A percentile compares a stretch with the other conserved stretches of the same genome.
Evolutionary conservation across 768 basidiomycete species (phyloP).

Genomic region (Mycena filopes): DNA sequence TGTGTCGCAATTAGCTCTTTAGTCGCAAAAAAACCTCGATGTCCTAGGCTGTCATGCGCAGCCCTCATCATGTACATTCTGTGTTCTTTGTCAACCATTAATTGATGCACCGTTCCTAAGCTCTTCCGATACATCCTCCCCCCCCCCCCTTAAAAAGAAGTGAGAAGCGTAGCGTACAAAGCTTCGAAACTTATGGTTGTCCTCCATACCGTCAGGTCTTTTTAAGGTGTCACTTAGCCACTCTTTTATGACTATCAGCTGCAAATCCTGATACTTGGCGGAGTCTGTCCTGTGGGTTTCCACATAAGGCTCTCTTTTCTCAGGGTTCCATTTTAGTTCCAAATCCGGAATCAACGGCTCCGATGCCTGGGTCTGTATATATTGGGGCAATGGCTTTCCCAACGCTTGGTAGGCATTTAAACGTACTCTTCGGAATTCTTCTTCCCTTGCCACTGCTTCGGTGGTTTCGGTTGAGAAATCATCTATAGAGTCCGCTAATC

Average conservation of each 20-base stretch:
- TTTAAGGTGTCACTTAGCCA: not conserved
- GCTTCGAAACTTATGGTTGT: not conserved
- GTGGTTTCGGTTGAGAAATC: not conserved
- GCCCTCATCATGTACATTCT: not conserved
- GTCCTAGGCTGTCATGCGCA: not conserved
- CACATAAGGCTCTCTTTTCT: not conserved
- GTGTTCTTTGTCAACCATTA: not conserved
- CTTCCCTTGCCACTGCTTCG: not conserved
- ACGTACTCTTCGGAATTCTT: not conserved
- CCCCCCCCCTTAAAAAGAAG: constrained; percentile 2
- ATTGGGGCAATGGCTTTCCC: not conserved
- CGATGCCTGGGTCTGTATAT: not conserved
- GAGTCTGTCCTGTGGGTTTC: not conserved
- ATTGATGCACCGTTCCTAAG: not conserved
- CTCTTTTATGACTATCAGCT: not conserved
- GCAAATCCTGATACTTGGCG: not conserved
- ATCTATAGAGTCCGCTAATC: not conserved
- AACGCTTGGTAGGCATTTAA: not conserved
- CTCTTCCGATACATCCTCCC: not conserved
- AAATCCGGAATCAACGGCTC: not conserved
- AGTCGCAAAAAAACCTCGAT: not conserved
- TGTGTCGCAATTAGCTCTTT: not conserved
- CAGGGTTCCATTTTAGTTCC: not conserved
- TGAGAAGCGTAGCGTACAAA: not conserved
- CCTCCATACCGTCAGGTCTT: not conserved